Evolutionary conservation across 306 rosid species (phyloP).

Genomic region (Quercus parvula): DNA sequence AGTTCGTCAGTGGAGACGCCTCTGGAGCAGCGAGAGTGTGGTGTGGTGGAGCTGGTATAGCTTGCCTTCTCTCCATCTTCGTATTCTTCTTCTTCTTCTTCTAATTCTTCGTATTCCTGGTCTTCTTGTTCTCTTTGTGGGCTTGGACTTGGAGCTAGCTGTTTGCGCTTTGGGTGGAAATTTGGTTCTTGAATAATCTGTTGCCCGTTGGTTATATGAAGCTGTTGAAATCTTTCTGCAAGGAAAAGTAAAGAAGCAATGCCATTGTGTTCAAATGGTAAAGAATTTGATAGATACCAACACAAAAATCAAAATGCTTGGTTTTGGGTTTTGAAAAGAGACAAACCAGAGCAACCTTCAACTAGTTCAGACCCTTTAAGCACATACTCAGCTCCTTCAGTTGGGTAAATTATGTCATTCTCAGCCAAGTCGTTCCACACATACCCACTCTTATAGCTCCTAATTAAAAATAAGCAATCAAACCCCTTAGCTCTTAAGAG

Average conservation of each 20-base stretch:
- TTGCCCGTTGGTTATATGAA: constrained; percentile 30
- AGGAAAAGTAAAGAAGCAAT: neutral
- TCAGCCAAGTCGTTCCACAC: constrained; percentile 83
- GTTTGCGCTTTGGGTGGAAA: constrained; percentile 23
- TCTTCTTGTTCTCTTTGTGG: constrained; percentile 27
- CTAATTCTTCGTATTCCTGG: constrained; percentile 41
- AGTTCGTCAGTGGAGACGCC: constrained; percentile 72
- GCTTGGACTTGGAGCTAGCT: constrained; percentile 20
- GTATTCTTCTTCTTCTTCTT: constrained; percentile 33
- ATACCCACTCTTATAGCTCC: constrained; percentile 83
- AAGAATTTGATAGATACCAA: neutral
- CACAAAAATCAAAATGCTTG: neutral
- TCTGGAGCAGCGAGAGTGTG: constrained; percentile 77
- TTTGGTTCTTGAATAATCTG: constrained; percentile 24
- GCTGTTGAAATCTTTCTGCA: constrained; percentile 57
- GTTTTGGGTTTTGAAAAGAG: neutral
- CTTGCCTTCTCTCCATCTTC: constrained; percentile 64
- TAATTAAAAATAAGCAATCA: neutral
- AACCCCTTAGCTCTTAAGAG: no score
- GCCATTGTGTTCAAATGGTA: neutral
- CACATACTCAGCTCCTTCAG: constrained; percentile 84
- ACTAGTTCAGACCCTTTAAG: constrained; percentile 83
- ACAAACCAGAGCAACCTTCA: constrained; percentile 47
- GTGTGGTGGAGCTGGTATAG: constrained; percentile 62
- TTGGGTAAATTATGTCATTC: constrained; percentile 56